Evolutionary conservation across 2,329 filamentous ascomycete genomes (phyloP).

Genomic region (Ceratocystiopsis sp.): DNA sequence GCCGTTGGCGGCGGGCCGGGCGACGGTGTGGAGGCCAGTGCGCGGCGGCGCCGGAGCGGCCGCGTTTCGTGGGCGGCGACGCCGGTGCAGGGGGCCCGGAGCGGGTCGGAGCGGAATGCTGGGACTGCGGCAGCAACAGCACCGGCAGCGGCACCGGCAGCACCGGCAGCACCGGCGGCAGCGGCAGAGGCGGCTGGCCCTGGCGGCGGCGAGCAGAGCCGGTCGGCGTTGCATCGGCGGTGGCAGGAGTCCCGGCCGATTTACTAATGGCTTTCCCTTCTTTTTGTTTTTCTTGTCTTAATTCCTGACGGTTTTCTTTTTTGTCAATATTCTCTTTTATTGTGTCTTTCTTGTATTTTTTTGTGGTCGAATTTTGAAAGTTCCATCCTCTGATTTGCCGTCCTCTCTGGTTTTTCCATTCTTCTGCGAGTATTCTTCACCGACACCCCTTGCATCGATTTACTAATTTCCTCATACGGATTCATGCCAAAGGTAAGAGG

Average conservation of each 20-base stretch:
- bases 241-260: slow-evolving; percentile 23
- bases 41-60: slow-evolving; percentile 31
- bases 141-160: slow-evolving; percentile 6
- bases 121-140: slow-evolving; percentile 19
- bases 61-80: slow-evolving; percentile 29
- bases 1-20: slow-evolving; percentile 15
- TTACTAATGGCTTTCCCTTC: slow-evolving; percentile 12
- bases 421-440: slow-evolving; percentile 13
- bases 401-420: slow-evolving; percentile 42
- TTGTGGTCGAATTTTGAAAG: background rate
- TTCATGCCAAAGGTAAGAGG: too few species aligned
- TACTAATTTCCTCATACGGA: too few species aligned
- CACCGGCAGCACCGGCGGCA: slow-evolving; percentile 12
- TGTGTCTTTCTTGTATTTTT: too few species aligned
- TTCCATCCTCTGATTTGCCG: slow-evolving; percentile 29
- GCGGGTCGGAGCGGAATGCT: slow-evolving; percentile 6
- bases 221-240: slow-evolving; percentile 17
- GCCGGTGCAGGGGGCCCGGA: slow-evolving; percentile 15
- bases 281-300: background rate
- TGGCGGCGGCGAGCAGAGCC: slow-evolving; percentile 15
- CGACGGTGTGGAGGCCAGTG: slow-evolving; percentile 1
- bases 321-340: background rate
- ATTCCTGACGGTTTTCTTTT: background rate
- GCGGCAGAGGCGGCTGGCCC: slow-evolving; percentile 18
- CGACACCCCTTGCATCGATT: too few species aligned